phyloP scores from a whole-genome alignment of 1,284 basidiomycete species.

The Moniliophthora roreri region DNA sequence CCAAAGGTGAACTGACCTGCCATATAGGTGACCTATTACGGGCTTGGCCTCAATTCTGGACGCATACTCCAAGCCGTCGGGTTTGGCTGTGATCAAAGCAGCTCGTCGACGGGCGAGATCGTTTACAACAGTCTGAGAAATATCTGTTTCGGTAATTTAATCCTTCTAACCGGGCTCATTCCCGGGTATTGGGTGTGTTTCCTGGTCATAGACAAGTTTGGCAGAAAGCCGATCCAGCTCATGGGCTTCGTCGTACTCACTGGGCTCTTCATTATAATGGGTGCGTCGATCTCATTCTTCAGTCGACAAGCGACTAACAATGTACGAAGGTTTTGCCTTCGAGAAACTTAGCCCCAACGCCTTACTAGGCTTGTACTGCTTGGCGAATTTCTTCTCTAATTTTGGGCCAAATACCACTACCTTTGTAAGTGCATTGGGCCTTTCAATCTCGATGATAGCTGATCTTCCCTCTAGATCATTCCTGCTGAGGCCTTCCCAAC shows the following conservation, averaged over 20 bases:
- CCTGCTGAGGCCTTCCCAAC: constrained; percentile 89
- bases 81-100: constrained; percentile 35
- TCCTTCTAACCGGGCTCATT: constrained; percentile 69
- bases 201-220: constrained; percentile 69
- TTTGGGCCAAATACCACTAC: constrained; percentile 43
- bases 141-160: constrained; percentile 61
- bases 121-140: constrained; percentile 54
- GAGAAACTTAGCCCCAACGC: constrained; percentile 59
- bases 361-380: constrained; percentile 78
- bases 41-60: constrained; percentile 77
- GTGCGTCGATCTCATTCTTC: constrained; percentile 28
- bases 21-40: constrained; percentile 79
- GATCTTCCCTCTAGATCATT: constrained; percentile 75
- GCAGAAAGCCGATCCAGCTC: constrained; percentile 73
- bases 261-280: constrained; percentile 60
- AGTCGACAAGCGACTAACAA: too few species aligned
- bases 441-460: constrained; percentile 43
- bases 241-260: constrained; percentile 77
- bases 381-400: constrained; percentile 74
- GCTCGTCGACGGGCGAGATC: constrained; percentile 31
- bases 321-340: constrained; percentile 68
- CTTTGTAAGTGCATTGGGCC: constrained; percentile 31
- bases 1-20: constrained; percentile 6
- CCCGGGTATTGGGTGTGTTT: constrained; percentile 75
- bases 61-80: constrained; percentile 59